Conservation (phyloP, 2,329 filamentous ascomycete species). For the Albifimbria verrucaria region DNA sequence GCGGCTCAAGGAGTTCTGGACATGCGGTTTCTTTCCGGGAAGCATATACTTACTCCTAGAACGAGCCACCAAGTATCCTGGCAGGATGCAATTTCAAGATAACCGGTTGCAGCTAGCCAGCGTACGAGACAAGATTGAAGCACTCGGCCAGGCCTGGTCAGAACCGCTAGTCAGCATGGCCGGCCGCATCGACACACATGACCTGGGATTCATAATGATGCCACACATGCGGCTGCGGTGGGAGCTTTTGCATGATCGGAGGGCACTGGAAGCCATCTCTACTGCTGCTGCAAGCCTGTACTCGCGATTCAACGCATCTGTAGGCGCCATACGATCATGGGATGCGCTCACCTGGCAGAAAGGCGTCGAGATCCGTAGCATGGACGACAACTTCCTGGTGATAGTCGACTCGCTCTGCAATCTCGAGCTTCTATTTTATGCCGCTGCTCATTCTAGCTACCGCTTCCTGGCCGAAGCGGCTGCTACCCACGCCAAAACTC, state of each 20-base stretch:
- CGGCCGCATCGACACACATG: constrained; percentile 47
- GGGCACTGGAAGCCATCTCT: constrained; percentile 37
- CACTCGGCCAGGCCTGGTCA: constrained; percentile 10
- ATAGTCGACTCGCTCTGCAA: constrained; percentile 43
- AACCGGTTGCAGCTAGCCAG: background rate
- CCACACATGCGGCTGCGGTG: constrained; percentile 44
- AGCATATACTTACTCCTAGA: constrained; percentile 32
- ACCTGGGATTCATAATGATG: constrained; percentile 52
- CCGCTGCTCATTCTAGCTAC: constrained; percentile 28
- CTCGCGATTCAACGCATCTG: constrained; percentile 35
- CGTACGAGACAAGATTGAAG: constrained; percentile 1
- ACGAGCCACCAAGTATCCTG: constrained; percentile 25
- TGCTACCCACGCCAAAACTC: constrained; percentile 33
- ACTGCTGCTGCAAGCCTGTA: constrained; percentile 41
- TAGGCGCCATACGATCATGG: constrained; percentile 46
- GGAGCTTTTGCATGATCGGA: constrained; percentile 37
- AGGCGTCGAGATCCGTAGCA: constrained; percentile 19
- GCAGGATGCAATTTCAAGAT: background rate
- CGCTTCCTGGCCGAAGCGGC: constrained; percentile 30
- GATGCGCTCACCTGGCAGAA: constrained; percentile 31
- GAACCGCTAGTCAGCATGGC: constrained; percentile 33
- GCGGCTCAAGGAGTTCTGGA: constrained; percentile 35
- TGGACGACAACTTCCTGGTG: constrained; percentile 29
- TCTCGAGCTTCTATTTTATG: constrained; percentile 35
- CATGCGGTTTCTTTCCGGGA: constrained; percentile 39